Base-by-base conservation (phyloP, 148 eudicot genomes). In the Fagopyrum tataricum region DNA sequence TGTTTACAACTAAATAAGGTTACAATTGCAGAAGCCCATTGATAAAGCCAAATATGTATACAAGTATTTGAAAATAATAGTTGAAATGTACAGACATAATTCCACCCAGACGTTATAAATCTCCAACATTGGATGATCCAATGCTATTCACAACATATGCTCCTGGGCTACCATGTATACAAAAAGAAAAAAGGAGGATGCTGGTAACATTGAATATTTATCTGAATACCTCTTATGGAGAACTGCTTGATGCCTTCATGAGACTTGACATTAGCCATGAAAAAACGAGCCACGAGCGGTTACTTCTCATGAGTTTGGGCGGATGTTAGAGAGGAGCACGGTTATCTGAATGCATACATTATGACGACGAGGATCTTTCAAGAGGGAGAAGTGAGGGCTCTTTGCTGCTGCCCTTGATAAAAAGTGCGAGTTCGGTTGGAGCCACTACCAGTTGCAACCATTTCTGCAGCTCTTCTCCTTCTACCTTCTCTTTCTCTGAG, bases 381-480 rank as follows among this genome's bases (percentile, higher is more conserved):
- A 89, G 79, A 11, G 90, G 88, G 73, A 89, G 86, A 72, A 86
- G 73, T 62, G 92, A 78, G 5, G 68, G 13, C 70, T 81, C 88
- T 74, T 88, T 91, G 72, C 78, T 91, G 72, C 78, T 84, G 77
- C 91, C 93, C 48, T 79, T 73, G 67, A 94, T 78, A 78, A 94
- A 94, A 72, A 82, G 70, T 3, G 90, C 70, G 21, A 94, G 97
- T 80, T 94, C 98, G 17, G 89, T 80, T 15, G 97, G 98, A 31
- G 96, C 92, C 72, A 91, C 97, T 68, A 94, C 98, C 86, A 77
- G 26, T 75, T 89, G 91, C 81, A 94, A 83, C 97, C 95, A 91
- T 71, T 88, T 83, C 47, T 89, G 90, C 74, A 94, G 81, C 77
- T 89, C 95, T 78, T 91, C 93, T 10, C 98, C 98, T 79, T 94